Percentiles rank a stretch among this genome's conserved stretches.
These are phyloP conservation scores for Hyparrhenia diplandra DNA, from an alignment of 176 grass and related monocot species.

Conservation along the genomic window DNA sequence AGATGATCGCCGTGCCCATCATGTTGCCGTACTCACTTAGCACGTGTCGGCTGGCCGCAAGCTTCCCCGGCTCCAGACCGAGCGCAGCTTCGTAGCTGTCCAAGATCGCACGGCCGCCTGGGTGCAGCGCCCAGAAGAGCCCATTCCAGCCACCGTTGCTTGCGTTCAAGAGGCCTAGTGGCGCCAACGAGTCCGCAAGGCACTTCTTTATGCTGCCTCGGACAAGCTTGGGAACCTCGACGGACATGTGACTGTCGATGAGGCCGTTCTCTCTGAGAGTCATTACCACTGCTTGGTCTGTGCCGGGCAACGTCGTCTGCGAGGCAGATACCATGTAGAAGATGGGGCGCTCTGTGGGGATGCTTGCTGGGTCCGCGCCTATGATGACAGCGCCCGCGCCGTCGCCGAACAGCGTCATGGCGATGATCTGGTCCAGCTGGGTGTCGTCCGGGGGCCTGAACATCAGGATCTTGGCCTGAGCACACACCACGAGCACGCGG, in stretches of 20 bases:
- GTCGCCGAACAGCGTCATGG: constrained; percentile 30
- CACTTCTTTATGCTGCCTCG: constrained; percentile 2
- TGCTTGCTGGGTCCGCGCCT: neutral
- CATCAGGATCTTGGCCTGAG: neutral
- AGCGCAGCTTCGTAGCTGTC: constrained; percentile 34
- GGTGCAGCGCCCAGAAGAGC: constrained; percentile 50
- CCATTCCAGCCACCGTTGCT: constrained; percentile 19
- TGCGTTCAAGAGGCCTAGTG: no score
- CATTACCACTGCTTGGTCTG: neutral
- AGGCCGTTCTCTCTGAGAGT: neutral
- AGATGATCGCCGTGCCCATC: constrained; percentile 8
- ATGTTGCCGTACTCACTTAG: constrained; percentile 51
- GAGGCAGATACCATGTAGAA: constrained; percentile 33
- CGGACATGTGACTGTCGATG: neutral
- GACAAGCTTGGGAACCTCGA: constrained; percentile 36
- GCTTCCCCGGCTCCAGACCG: constrained; percentile 41
- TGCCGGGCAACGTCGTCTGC: constrained; percentile 23
- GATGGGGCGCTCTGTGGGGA: constrained; percentile 1
- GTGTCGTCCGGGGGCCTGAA: constrained; percentile 14
- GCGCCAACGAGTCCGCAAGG: no score
- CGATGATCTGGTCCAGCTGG: constrained; percentile 12
- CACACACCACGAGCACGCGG: constrained; percentile 37
- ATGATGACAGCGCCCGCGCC: constrained; percentile 43
- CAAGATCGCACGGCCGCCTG: constrained; percentile 26
- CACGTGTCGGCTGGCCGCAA: constrained; percentile 28